These are phyloP conservation scores for Byssochlamys sp. DNA, from an alignment of 2,329 filamentous ascomycete species.

Conservation along the genomic window DNA sequence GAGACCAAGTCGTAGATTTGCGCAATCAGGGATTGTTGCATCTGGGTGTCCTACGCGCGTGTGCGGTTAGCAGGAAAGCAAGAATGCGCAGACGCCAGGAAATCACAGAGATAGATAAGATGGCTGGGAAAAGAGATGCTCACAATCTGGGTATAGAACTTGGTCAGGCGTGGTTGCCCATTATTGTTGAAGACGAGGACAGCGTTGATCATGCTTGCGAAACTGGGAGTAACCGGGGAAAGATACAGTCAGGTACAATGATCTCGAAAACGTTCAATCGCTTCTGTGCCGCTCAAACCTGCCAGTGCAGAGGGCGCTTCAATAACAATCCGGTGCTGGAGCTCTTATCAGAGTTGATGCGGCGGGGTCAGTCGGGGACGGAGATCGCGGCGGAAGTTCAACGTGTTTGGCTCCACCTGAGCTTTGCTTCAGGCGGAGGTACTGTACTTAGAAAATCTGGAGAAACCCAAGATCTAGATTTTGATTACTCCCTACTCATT, in stretches of 20 bases:
- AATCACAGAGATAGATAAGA: not conserved
- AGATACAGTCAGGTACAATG: not conserved
- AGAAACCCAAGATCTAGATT: constrained; percentile 6
- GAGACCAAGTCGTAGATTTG: constrained; percentile 96
- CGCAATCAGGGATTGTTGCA: constrained; percentile 89
- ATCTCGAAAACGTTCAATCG: not conserved
- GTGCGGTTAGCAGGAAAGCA: not conserved
- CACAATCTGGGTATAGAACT: constrained; percentile 97
- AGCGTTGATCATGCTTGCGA: constrained; percentile 77
- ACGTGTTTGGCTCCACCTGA: not conserved
- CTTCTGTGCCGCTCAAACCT: not conserved
- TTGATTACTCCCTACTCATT: not conserved
- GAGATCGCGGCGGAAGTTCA: not conserved
- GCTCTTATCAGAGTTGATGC: not conserved
- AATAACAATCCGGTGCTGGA: not conserved
- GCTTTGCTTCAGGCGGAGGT: not conserved
- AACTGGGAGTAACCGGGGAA: not conserved
- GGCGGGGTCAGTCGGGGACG: not conserved
- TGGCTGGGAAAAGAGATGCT: constrained; percentile 10
- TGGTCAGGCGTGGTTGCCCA: constrained; percentile 89
- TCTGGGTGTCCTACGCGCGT: constrained; percentile 70
- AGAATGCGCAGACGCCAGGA: not conserved
- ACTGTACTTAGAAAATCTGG: constrained; percentile 3
- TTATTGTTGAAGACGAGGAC: constrained; percentile 98
- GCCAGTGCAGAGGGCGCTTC: not conserved